Evolutionary conservation across 495 filamentous ascomycete genomes (phyloP), one percentile per base, ranked within the genome.

Genomic region (Xanthoparmelia taractica): DNA sequence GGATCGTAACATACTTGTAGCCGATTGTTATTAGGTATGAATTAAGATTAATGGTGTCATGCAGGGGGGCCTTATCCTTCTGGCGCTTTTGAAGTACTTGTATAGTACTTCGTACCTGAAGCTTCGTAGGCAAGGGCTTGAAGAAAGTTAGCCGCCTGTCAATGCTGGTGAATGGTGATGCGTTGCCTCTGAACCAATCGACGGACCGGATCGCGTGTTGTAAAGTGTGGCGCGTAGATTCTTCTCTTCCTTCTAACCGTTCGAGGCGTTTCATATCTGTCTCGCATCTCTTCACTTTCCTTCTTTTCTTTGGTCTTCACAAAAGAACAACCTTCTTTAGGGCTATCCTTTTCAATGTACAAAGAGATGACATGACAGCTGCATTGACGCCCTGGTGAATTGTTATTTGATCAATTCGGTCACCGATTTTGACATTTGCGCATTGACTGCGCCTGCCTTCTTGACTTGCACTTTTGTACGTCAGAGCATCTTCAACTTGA

Each of bases 371-470:
- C 2, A 31, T 52, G 25, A 20, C 18, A 52, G 48, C n/a, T 52
- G 48, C 27, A 52, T 52, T 52, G 48, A 31, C 48, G 48, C 48
- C 48, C 27, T 52, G 48, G 48, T 31, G 48, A 27, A 31, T 52
- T 31, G 12, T 52, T 52, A 52, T 52, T 52, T 52, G 27, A 52
- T 52, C 48, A 31, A 31, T 27, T 52, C 27, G 25, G 27, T 52
- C 48, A 7, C 27, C 27, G 27, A n/a, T 31, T 27, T 52, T 31
- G 18, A 31, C 25, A 52, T 18, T 52, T 33, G 48, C 48, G 48
- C 48, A 15, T 52, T 31, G 48, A 52, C 48, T 52, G 48, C 48
- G 48, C 48, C 48, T 52, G 31, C 27, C 15, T 52, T 52, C 15
- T 52, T 27, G 18, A 1, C 18, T 18, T 33, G 48, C 25, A 52